Percentiles rank a stretch among this genome's conserved stretches.
Conservation (phyloP, 192 early-diverging fungal genomes). For the Phycomyces blakesleeanus region DNA sequence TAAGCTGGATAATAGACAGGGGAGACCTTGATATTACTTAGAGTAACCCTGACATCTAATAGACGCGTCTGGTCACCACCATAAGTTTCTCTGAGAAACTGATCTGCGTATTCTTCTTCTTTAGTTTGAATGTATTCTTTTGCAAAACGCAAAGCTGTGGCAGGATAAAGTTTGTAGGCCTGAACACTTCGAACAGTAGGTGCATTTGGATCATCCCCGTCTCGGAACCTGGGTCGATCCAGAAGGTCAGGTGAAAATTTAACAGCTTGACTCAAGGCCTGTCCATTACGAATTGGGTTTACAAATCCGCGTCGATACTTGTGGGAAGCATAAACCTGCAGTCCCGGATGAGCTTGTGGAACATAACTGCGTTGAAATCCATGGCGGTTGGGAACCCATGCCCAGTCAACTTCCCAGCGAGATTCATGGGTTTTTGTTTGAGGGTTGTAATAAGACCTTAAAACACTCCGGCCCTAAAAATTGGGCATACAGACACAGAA, state of each 20-base stretch:
- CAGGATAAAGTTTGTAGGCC: conserved; percentile 42
- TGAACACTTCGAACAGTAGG: no score
- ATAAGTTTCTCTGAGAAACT: conserved; percentile 37
- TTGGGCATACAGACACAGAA: neutral
- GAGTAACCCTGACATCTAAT: conserved; percentile 40
- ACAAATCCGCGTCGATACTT: conserved; percentile 49
- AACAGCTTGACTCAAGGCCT: conserved; percentile 36
- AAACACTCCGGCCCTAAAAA: conserved; percentile 41
- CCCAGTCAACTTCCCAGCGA: conserved; percentile 47
- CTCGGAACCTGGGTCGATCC: conserved; percentile 27
- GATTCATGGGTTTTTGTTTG: conserved; percentile 42
- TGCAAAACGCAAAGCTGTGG: conserved; percentile 43
- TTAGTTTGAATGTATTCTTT: conserved; percentile 37
- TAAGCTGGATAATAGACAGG: conserved; percentile 51
- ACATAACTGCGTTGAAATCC: conserved; percentile 33
- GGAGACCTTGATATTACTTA: conserved; percentile 35
- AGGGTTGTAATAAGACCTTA: conserved; percentile 38
- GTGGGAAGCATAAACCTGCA: conserved; percentile 51
- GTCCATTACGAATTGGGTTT: conserved; percentile 40
- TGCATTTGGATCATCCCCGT: conserved; percentile 6
- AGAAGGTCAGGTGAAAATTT: conserved; percentile 35
- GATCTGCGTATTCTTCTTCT: conserved; percentile 39
- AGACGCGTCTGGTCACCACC: conserved; percentile 41
- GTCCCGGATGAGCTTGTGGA: conserved; percentile 30
- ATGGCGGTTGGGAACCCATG: conserved; percentile 32